Conservation (phyloP, 2,329 filamentous ascomycete species). For the Sporothrix pseudoabietina region DNA sequence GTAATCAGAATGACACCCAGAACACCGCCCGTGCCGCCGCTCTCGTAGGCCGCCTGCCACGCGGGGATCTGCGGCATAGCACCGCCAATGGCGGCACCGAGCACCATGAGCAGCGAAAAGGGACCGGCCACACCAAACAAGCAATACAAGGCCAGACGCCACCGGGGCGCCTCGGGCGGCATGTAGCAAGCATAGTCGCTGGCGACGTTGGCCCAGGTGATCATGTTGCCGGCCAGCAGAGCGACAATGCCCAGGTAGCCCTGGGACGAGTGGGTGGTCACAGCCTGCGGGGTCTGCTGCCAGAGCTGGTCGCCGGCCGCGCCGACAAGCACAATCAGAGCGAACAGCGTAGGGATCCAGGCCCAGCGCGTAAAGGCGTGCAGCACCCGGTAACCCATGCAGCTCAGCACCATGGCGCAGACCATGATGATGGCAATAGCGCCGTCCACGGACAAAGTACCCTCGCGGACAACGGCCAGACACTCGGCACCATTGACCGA, state of each 20-base stretch:
- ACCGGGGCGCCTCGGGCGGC: slow-evolving; percentile 44
- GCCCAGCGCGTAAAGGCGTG: slow-evolving; percentile 33
- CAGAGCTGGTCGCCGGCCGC: slow-evolving; percentile 28
- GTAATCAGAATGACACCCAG: slow-evolving; percentile 60
- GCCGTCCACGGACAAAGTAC: slow-evolving; percentile 52
- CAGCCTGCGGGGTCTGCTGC: slow-evolving; percentile 16
- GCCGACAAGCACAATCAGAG: slow-evolving; percentile 30
- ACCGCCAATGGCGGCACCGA: slow-evolving; percentile 64
- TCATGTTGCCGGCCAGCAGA: slow-evolving; percentile 60
- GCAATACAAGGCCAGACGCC: slow-evolving; percentile 55
- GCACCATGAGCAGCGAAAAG: slow-evolving; percentile 60
- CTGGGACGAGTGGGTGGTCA: slow-evolving; percentile 41
- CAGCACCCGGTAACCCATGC: slow-evolving; percentile 32
- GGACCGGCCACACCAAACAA: slow-evolving; percentile 59
- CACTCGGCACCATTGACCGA: slow-evolving; percentile 62
- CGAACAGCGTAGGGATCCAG: slow-evolving; percentile 33
- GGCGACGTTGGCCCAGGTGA: slow-evolving; percentile 61
- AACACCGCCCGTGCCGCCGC: slow-evolving; percentile 58
- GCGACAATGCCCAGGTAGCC: slow-evolving; percentile 58
- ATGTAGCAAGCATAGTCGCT: slow-evolving; percentile 65
- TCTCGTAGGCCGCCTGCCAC: slow-evolving; percentile 56
- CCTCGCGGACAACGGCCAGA: slow-evolving; percentile 41
- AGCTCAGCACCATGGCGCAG: slow-evolving; percentile 31
- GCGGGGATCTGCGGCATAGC: slow-evolving; percentile 56
- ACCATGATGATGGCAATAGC: slow-evolving; percentile 59